Evolutionary conservation across 345 rosid genomes (phyloP).

Genomic region (Rhodamnia argentea): DNA sequence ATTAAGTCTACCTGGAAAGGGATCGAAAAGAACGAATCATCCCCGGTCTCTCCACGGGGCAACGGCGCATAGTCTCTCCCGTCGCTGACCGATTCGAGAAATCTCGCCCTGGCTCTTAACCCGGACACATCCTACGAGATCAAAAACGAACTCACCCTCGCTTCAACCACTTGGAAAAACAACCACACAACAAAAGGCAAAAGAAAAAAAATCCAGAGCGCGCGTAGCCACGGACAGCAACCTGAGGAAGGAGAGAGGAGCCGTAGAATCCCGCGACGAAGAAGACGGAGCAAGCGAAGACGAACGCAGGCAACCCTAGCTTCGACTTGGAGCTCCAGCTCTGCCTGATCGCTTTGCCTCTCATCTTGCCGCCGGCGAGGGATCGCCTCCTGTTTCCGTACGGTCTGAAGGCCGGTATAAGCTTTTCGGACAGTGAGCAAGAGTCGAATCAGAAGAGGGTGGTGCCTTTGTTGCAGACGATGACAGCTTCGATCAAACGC

Average conservation of each 20-base stretch:
- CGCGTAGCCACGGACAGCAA: background rate
- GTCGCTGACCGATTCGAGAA: constrained; percentile 17
- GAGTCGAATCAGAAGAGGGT: background rate
- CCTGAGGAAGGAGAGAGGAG: constrained; percentile 40
- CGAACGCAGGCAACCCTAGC: constrained; percentile 17
- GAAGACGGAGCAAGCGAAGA: constrained; percentile 24
- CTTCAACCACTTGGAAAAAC: background rate
- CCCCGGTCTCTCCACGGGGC: constrained; percentile 35
- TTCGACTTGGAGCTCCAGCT: constrained; percentile 16
- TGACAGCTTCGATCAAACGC: background rate
- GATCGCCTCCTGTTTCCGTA: background rate
- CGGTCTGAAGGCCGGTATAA: background rate
- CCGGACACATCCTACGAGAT: constrained; percentile 7
- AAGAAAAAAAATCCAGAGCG: background rate
- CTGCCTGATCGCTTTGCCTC: background rate
- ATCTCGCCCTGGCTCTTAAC: constrained; percentile 4
- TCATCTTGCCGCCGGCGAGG: background rate
- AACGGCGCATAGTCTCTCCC: constrained; percentile 10
- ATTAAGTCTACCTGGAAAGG: constrained; percentile 40
- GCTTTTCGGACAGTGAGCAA: background rate
- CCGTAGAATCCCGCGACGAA: constrained; percentile 36
- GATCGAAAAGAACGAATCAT: constrained; percentile 27
- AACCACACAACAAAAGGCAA: background rate
- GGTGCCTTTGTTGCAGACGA: background rate
- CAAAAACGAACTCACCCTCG: background rate